Evolutionary conservation across 441 rosid species (phyloP), one percentile per base, ranked within the genome.

Genomic region (Pelargonium fulgidum): DNA sequence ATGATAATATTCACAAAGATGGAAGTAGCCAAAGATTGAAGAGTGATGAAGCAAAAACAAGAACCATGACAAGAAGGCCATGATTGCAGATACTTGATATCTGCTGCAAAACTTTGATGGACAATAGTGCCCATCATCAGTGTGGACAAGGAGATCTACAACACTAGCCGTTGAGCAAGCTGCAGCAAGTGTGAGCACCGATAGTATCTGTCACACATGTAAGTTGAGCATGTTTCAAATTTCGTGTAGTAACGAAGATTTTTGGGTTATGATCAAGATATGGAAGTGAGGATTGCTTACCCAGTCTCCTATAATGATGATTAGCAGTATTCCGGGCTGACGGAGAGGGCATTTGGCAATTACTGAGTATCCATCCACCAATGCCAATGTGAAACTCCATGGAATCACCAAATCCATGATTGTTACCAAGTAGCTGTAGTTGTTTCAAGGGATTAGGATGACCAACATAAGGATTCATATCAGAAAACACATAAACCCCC

Each of bases 391-490:
- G 61, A 79, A 65, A 64, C 90, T 87, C 97, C 97, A 91, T 9
- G 93, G 93, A 70, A 89, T 84, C 63, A 84, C 83, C 67, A 91
- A 81, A 54, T 92, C 92, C 96, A 91, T 91, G 56, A 87, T 79
- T 7, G 86, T 85, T 50, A 91, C 92, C 85, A 87, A 77, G 81
- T 76, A 91, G 77, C 97, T 91, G 86, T 76, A 68, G 10, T 4
- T 7, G 12, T 83, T 89, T 92, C 78, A 95, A 79, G 45, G 99
- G 99, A 73, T 90, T 89, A 20, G 90, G 93, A 72, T 90, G 97
- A 69, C 99, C 99, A 78, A 92, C 98, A 79, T 95, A 95, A 50
- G 99, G 98, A 82, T 95, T 95, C 98, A 95, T 83, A 78, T 95
- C 99, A 47, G 99, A 95, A 77, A 95, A 95, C 75, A 90, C 97